phyloP scores from a whole-genome alignment of 169 alveolate genomes.

The Cryptosporidium canis region DNA sequence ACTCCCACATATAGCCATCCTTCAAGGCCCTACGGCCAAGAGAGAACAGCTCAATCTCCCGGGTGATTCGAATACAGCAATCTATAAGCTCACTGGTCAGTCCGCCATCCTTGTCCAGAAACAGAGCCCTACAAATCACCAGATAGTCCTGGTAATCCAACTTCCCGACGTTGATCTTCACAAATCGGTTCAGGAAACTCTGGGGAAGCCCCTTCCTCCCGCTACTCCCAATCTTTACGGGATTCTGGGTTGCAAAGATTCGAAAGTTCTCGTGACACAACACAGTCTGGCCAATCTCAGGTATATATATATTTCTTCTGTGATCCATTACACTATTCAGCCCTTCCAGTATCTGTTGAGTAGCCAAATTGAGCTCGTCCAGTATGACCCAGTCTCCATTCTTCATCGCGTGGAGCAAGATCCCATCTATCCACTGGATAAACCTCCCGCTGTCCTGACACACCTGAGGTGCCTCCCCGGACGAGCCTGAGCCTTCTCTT shows the following conservation, averaged over 20 bases:
- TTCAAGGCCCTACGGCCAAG: slow-evolving; percentile 26
- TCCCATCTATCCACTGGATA: slow-evolving; percentile 97
- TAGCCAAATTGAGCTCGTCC: slow-evolving; percentile 98
- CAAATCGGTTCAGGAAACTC: slow-evolving; percentile 97
- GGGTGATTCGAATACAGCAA: slow-evolving; percentile 48
- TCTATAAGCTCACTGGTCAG: background rate
- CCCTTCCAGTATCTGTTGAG: slow-evolving; percentile 98
- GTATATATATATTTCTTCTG: slow-evolving; percentile 95
- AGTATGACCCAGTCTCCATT: slow-evolving; percentile 98
- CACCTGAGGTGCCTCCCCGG: background rate
- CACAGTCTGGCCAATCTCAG: slow-evolving; percentile 93
- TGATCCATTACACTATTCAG: slow-evolving; percentile 98
- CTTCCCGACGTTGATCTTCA: slow-evolving; percentile 91
- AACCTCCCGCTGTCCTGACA: background rate
- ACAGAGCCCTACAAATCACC: slow-evolving; percentile 83
- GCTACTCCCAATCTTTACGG: slow-evolving; percentile 94
- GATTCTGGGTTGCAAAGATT: slow-evolving; percentile 98
- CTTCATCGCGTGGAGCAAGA: slow-evolving; percentile 93
- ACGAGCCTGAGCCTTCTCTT: too few species aligned
- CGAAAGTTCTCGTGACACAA: slow-evolving; percentile 94
- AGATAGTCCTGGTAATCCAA: slow-evolving; percentile 85
- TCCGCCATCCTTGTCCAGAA: background rate
- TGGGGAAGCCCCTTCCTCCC: slow-evolving; percentile 98
- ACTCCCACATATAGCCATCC: slow-evolving; percentile 81
- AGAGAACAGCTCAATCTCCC: slow-evolving; percentile 72